Evolutionary conservation across 2,329 filamentous ascomycete genomes (phyloP), one percentile per base, ranked within the genome.

Genomic region (Aspergillus amoenus): DNA sequence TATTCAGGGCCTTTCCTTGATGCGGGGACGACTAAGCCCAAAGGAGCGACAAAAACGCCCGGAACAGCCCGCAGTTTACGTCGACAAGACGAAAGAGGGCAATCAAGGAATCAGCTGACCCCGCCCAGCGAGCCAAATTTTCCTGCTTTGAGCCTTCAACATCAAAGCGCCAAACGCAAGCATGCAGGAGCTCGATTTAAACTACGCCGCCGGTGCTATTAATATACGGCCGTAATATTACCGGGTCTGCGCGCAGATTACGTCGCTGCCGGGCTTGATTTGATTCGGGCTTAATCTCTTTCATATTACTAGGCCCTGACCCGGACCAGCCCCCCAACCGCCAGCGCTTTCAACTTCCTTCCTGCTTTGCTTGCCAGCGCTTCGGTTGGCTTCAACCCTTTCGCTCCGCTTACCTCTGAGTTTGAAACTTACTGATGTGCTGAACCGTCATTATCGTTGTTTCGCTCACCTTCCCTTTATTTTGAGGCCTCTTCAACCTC

Each of bases 91-190:
- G 18, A 50, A n/a, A 50, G 22, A 40, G 22, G 32, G 47, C 46
- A 34, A 47, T 15, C 8, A 47, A n/a, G 22, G 13, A 47, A 60
- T 65, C 63, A 65, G 63, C 63, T 65, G 63, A 65, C 63, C 58
- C 59, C 63, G 61, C 59, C 58, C 55, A 52, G 45, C 41, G 27
- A 37, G 51, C 51, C 42, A 46, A 52, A 42, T 59, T 64, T 62
- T 57, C 52, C 32, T 46, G 42, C 51, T 53, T 53, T 30, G 27
- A 30, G 27, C 27, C 27, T 30, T 30, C 30, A 39, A 13, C 47
- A 49, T 12, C 34, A 48, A 48, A 47, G 45, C 45, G 45, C 24
- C 40, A 44, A 52, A 15, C 41, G 24, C 27, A 42, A 43, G 39
- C 48, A 51, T 52, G 41, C 42, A 52, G 41, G 27, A n/a, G 30